A percentile compares a stretch with the other conserved stretches of the same genome.
These are phyloP conservation scores for Mortierella antarctica DNA, from an alignment of 192 early-diverging fungal genomes.

Conservation along the genomic window DNA sequence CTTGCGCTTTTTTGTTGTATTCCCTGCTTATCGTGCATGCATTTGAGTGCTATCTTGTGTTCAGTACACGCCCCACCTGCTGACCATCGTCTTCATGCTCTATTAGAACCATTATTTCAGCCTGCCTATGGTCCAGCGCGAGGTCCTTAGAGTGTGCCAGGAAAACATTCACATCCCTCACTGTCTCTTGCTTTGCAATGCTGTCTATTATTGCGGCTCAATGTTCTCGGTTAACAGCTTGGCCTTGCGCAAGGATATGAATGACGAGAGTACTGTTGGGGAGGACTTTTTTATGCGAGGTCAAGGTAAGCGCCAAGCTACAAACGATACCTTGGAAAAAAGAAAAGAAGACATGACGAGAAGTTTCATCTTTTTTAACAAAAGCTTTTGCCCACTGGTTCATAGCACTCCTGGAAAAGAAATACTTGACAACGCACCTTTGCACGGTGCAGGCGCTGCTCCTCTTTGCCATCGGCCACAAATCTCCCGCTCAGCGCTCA, in stretches of 20 bases:
- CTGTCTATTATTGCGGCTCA: conserved; percentile 41
- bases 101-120: conserved; percentile 33
- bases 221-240: conserved; percentile 26
- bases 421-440: conserved; percentile 44
- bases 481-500: conserved; percentile 45
- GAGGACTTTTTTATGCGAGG: conserved; percentile 45
- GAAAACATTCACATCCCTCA: conserved; percentile 49
- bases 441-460: conserved; percentile 45
- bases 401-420: conserved; percentile 44
- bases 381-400: neutral
- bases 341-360: neutral
- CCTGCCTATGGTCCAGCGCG: conserved; percentile 46
- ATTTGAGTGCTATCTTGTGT: too few species aligned
- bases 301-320: conserved; percentile 17
- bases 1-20: neutral
- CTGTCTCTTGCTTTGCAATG: conserved; percentile 46
- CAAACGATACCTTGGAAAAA: neutral
- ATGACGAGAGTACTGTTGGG: conserved; percentile 42
- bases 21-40: neutral
- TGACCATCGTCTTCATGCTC: neutral
- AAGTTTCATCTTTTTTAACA: neutral
- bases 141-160: conserved; percentile 41
- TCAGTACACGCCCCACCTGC: too few species aligned
- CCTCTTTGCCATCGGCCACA: conserved; percentile 50
- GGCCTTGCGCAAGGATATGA: conserved; percentile 29